Conservation (phyloP, 345 rosid genomes). For the Brassica cretica region DNA sequence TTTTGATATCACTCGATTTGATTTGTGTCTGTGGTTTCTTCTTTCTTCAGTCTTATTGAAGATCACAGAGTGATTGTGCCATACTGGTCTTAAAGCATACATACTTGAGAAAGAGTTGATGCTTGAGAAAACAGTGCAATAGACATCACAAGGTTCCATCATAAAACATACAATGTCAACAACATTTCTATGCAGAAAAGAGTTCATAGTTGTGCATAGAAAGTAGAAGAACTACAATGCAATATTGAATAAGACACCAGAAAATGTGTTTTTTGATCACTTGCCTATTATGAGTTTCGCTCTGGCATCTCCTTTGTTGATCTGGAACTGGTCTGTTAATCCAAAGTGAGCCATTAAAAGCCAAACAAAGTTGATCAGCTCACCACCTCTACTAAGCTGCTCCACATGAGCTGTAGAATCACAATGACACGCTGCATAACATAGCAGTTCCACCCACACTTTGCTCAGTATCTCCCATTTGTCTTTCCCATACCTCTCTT, state of each 20-base stretch:
- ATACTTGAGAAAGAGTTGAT: neutral
- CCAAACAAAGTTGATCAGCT: constrained; percentile 66
- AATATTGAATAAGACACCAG: neutral
- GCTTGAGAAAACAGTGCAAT: neutral
- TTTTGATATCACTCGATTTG: no score
- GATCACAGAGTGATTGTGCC: no score
- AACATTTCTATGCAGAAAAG: neutral
- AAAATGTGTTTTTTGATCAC: constrained; percentile 19
- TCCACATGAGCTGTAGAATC: constrained; percentile 57
- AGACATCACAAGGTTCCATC: neutral
- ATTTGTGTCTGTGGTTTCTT: no score
- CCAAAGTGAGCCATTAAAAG: constrained; percentile 80
- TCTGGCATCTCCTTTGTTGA: constrained; percentile 56
- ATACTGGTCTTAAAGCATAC: no score
- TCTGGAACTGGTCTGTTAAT: constrained; percentile 54
- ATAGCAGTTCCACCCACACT: constrained; percentile 67
- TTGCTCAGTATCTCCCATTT: constrained; percentile 58
- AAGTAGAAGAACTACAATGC: constrained; percentile 1
- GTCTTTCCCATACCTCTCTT: neutral
- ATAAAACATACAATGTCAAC: neutral
- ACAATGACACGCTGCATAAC: constrained; percentile 62
- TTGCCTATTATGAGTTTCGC: constrained; percentile 55
- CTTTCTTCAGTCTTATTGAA: no score
- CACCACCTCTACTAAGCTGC: constrained; percentile 63
- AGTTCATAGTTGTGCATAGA: neutral